phyloP scores from a whole-genome alignment of 2,329 filamentous ascomycete species.

The Chlorencoelia australis region DNA sequence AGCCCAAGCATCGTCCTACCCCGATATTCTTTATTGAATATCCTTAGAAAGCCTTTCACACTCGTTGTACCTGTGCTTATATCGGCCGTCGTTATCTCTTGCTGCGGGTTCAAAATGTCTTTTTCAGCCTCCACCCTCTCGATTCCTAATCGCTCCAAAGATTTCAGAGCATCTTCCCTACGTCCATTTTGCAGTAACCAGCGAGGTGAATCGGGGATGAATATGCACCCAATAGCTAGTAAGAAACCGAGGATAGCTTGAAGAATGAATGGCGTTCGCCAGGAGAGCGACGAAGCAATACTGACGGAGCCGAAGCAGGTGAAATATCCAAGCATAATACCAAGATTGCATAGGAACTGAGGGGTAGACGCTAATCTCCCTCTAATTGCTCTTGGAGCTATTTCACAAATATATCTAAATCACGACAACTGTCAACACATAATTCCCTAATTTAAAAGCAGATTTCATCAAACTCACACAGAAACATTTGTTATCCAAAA shows the following conservation, averaged over 20 bases:
- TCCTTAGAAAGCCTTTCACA: slow-evolving; percentile 2
- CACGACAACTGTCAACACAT: not conserved
- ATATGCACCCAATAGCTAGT: slow-evolving; percentile 29
- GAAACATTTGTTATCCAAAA: slow-evolving; percentile 41
- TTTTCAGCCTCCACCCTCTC: slow-evolving; percentile 12
- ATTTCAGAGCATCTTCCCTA: slow-evolving; percentile 33
- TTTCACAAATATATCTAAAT: slow-evolving; percentile 1
- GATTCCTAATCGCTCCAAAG: slow-evolving; percentile 22
- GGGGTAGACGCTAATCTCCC: slow-evolving; percentile 40
- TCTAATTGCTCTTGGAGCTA: slow-evolving; percentile 20
- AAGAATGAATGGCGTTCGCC: slow-evolving; percentile 44
- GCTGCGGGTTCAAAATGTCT: not conserved
- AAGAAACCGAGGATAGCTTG: slow-evolving; percentile 31
- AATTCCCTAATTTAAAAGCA: not conserved
- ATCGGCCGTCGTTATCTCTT: not conserved
- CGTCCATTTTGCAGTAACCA: slow-evolving; percentile 42
- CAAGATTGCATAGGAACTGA: slow-evolving; percentile 40
- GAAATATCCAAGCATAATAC: slow-evolving; percentile 46
- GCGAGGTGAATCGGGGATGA: slow-evolving; percentile 43
- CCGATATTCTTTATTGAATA: slow-evolving; percentile 32
- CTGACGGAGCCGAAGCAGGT: slow-evolving; percentile 43
- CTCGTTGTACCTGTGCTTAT: not conserved
- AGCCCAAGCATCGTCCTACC: slow-evolving; percentile 38
- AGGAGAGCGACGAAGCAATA: slow-evolving; percentile 37
- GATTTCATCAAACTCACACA: slow-evolving; percentile 28